A percentile compares a stretch with the other conserved stretches of the same genome.
phyloP scores from a whole-genome alignment of 202 grass and related monocot species.

The Zizania palustris region DNA sequence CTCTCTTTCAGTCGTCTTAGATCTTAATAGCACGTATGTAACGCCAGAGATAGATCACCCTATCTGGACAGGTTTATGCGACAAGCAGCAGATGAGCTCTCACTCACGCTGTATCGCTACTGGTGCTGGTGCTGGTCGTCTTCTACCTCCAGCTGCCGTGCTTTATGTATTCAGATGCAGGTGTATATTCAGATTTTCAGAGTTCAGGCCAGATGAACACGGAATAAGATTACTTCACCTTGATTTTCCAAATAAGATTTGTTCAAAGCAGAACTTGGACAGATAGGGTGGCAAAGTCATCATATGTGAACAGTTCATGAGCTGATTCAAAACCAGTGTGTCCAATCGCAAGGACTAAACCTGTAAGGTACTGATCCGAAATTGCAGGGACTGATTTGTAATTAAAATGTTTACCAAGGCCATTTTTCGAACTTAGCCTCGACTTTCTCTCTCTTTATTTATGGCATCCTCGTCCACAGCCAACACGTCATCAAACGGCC shows the following conservation, averaged over 20 bases:
- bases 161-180: conserved; percentile 2
- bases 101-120: not conserved
- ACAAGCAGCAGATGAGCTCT: not conserved
- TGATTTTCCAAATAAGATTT: not conserved
- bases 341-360: not conserved
- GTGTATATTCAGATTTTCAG: not conserved
- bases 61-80: not conserved
- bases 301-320: not conserved
- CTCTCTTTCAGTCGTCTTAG: not conserved
- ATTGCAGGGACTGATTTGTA: not conserved
- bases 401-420: not conserved
- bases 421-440: not conserved
- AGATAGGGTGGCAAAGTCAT: not conserved
- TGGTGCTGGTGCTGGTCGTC: not conserved
- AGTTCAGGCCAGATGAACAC: not conserved
- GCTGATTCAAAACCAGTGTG: conserved; percentile 16
- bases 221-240: not conserved
- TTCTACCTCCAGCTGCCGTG: not conserved
- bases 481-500: conserved; percentile 40
- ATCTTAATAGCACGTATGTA: not conserved
- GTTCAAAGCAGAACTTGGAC: not conserved
- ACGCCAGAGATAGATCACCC: not conserved
- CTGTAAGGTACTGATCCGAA: not conserved
- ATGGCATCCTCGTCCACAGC: not conserved
- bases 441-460: not conserved